Base-by-base conservation (phyloP, 2,329 filamentous ascomycete genomes). In the Fusarium pseudocircinatum region DNA sequence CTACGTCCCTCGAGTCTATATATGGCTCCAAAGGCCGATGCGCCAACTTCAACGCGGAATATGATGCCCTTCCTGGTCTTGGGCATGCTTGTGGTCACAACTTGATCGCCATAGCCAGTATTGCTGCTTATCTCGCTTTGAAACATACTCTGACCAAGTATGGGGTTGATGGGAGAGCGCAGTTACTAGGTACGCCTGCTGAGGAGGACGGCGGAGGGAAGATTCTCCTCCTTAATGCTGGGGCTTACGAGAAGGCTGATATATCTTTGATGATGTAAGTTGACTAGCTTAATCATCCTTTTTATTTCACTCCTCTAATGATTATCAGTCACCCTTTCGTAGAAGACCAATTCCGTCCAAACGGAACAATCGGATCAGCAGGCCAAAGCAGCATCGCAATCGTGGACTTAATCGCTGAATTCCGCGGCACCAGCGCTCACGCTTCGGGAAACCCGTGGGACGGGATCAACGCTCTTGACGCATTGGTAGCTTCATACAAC, bases 211-310 rank as follows among this genome's bases (percentile, higher is more conserved):
- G 44, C 3, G 13, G 44, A n/a, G 26, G 44, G 9, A 47, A 47
- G 44, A 47, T 47, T 30, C 20, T 11, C 4, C 44, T 47, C 13
- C 18, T 47, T 1, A 15, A 47, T 30, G 7, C 44, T 0, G 6
- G 9, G 13, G 26, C 44, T 10, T 30, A 47, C 6, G 20, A 47
- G 4, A 30, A n/a, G 14, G 13, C 26, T 15, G 8, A 11, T 15
- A 1, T 30, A 16, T 47, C 26, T 22, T 47, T 47, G 5, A 47
- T 47, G 44, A 30, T 47, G 44, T 47, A 28, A 16, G 13, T 43
- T 11, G 3, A 12, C 13, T 14, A n/a, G 0, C 13, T 10, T 0
- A 9, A 24, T 42, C 14, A 1, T 24, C 9, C 14, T 16, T n/a
- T 15, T 5, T 10, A 30, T 30, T 43, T 9, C n/a, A 18, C 13